Evolutionary conservation across 73 alveolate genomes (phyloP).

Genomic region (Tetrahymena borealis): DNA sequence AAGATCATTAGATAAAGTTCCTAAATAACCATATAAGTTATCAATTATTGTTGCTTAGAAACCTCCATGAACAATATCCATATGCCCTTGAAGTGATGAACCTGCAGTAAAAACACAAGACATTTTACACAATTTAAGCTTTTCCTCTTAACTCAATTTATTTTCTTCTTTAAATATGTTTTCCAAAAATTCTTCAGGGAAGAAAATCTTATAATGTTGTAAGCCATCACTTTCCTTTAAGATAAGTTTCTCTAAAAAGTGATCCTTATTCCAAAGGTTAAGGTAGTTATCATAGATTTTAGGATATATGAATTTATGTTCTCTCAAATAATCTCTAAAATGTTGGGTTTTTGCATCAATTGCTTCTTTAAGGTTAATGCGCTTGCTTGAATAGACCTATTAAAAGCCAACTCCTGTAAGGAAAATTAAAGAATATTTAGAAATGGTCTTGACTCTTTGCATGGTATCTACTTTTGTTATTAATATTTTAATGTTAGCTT

Average conservation of each 20-base stretch:
- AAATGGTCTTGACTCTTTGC: neutral
- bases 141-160: neutral
- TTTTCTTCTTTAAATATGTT: neutral
- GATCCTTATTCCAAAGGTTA: neutral
- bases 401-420: neutral
- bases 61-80: slow-evolving; percentile 34
- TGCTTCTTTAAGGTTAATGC: neutral
- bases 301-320: neutral
- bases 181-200: neutral
- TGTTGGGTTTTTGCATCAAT: neutral
- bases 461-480: neutral
- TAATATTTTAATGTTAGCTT: neutral
- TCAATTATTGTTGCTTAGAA: slow-evolving; percentile 29
- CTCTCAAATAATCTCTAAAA: neutral
- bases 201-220: neutral
- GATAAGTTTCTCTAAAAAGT: neutral
- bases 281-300: neutral
- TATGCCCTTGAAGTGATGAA: slow-evolving; percentile 20
- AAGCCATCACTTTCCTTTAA: neutral
- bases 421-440: neutral
- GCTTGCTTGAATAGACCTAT: neutral
- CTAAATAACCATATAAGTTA: slow-evolving; percentile 19
- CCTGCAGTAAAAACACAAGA: slow-evolving; percentile 12
- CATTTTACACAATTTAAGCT: neutral
- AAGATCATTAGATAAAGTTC: slow-evolving; percentile 3